These are phyloP conservation scores for Chloranthus sessilifolius DNA, from an alignment of 164 flowering plant genomes.

Conservation along the genomic window DNA sequence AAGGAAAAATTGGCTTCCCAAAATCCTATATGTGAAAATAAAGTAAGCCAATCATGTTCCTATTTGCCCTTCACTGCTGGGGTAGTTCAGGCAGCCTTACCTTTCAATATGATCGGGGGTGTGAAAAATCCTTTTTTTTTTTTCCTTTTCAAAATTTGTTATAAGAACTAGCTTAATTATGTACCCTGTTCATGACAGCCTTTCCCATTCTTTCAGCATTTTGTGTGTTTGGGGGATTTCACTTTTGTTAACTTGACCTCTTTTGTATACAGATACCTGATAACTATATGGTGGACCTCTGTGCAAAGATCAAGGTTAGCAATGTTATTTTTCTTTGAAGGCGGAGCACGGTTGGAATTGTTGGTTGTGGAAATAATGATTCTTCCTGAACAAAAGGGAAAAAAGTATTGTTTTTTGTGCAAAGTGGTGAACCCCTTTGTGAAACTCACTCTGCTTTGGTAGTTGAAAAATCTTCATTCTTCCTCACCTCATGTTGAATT, in stretches of 20 bases:
- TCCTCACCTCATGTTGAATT: no score
- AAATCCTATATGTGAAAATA: slow-evolving; percentile 46
- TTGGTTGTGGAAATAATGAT: no score
- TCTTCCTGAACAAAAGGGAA: no score
- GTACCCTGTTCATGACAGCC: background rate
- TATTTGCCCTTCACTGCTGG: background rate
- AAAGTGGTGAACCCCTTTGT: no score
- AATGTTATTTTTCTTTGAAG: background rate
- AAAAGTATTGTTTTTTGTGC: no score
- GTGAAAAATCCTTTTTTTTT: no score
- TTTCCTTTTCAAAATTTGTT: no score
- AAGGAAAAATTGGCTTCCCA: slow-evolving; percentile 70
- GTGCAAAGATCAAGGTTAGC: slow-evolving; percentile 67
- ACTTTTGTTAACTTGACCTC: slow-evolving; percentile 2
- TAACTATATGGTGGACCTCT: slow-evolving; percentile 73
- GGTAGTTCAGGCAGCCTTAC: slow-evolving; percentile 1
- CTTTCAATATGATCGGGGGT: slow-evolving; percentile 3
- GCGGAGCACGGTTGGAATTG: no score
- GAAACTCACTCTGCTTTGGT: no score
- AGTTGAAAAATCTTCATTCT: no score
- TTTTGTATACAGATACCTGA: slow-evolving; percentile 45
- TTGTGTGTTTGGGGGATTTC: background rate
- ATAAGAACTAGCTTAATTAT: no score
- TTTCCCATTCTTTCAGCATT: background rate
- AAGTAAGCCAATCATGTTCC: slow-evolving; percentile 34